A percentile compares a stretch with the other conserved stretches of the same genome.
phyloP scores from a whole-genome alignment of 345 rosid species.

The Arabis alpina region DNA sequence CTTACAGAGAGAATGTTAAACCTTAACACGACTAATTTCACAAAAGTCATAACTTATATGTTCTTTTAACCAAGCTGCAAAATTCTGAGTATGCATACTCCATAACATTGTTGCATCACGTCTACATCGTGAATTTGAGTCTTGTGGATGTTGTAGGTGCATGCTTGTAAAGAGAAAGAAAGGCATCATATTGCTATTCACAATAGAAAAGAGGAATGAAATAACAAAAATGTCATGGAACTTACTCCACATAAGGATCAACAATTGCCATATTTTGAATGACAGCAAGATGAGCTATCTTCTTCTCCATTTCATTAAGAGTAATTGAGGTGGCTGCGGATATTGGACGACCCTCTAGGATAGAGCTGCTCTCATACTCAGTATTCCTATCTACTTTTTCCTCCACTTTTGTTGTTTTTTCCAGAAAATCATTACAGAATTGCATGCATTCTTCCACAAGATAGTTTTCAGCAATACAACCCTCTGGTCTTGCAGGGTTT shows the following conservation, averaged over 20 bases:
- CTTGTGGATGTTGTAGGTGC: slow-evolving; percentile 5
- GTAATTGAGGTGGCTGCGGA: neutral
- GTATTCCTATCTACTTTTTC: neutral
- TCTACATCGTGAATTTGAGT: slow-evolving; percentile 1
- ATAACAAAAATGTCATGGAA: neutral
- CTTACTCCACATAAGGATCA: slow-evolving; percentile 13
- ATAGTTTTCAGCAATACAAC: neutral
- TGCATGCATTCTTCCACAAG: neutral
- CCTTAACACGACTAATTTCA: too few species aligned
- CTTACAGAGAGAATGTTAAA: too few species aligned
- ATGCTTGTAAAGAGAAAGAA: neutral
- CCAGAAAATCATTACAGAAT: neutral
- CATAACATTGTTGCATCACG: neutral
- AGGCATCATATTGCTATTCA: too few species aligned
- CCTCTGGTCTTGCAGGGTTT: neutral
- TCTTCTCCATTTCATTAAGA: neutral
- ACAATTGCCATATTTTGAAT: neutral
- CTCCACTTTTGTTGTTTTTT: neutral
- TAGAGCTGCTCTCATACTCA: neutral
- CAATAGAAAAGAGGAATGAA: neutral
- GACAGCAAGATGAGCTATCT: neutral
- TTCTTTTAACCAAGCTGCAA: neutral
- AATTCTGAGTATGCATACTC: neutral
- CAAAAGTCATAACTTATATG: neutral
- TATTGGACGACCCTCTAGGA: slow-evolving; percentile 1